Percentiles rank a stretch among this genome's conserved stretches.
Evolutionary conservation across 306 rosid genomes (phyloP).

Genomic region (Clitoria ternatea): DNA sequence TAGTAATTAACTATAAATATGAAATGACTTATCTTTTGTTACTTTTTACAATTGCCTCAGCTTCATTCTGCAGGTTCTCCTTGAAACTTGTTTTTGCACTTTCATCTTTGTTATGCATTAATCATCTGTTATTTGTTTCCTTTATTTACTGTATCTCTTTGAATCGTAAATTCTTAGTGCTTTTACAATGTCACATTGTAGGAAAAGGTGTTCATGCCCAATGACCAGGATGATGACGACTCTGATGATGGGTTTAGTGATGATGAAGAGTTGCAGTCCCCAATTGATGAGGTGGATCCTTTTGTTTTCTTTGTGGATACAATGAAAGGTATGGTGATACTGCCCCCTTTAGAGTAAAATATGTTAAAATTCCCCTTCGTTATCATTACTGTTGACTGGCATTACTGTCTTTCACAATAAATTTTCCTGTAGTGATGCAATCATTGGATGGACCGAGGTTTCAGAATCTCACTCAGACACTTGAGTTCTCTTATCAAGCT

Average conservation of each 20-base stretch:
- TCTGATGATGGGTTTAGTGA: slow-evolving; percentile 78
- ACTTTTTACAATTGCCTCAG: slow-evolving; percentile 11
- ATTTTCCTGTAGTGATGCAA: slow-evolving; percentile 53
- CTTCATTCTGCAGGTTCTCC: not conserved
- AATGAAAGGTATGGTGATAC: slow-evolving; percentile 52
- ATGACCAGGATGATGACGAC: slow-evolving; percentile 54
- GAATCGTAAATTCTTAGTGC: not conserved
- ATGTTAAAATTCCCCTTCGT: not conserved
- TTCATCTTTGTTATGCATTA: not conserved
- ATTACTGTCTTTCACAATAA: not conserved
- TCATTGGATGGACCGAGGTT: slow-evolving; percentile 60
- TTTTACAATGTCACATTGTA: slow-evolving; percentile 22
- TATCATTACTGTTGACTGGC: not conserved
- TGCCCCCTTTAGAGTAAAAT: not conserved
- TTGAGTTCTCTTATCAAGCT: slow-evolving; percentile 86
- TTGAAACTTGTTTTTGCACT: not conserved
- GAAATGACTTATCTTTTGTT: not conserved
- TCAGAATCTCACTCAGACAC: slow-evolving; percentile 75
- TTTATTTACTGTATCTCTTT: not conserved
- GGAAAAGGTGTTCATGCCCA: slow-evolving; percentile 65
- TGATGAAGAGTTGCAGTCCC: slow-evolving; percentile 89
- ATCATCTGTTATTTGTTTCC: not conserved
- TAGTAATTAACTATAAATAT: slow-evolving; percentile 1
- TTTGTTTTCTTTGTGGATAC: slow-evolving; percentile 83
- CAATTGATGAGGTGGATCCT: slow-evolving; percentile 95